Evolutionary conservation across 768 basidiomycete genomes (phyloP).

Genomic region (Naganishia antarctica): DNA sequence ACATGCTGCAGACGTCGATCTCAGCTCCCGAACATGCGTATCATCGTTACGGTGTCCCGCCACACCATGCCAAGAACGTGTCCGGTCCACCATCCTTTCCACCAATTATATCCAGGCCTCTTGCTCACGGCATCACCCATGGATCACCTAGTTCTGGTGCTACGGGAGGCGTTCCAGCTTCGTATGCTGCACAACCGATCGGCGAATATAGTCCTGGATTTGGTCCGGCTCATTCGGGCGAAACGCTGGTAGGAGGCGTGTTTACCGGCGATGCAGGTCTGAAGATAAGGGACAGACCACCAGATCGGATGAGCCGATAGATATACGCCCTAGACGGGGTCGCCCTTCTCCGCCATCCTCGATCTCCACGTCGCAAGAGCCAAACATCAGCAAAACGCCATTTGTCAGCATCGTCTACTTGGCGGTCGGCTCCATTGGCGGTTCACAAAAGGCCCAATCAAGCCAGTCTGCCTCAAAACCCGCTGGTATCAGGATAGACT

Average conservation of each 20-base stretch:
- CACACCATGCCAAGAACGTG: neutral
- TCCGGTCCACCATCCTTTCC: neutral
- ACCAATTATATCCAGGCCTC: neutral
- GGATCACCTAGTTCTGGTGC: neutral
- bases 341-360: too few relatives aligned
- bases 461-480: too few relatives aligned
- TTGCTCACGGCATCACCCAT: neutral
- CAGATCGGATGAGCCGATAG: neutral
- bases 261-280: neutral
- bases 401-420: too few relatives aligned
- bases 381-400: too few relatives aligned
- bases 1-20: neutral
- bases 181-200: neutral
- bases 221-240: neutral
- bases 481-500: too few relatives aligned
- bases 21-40: neutral
- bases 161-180: neutral
- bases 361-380: too few relatives aligned
- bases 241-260: neutral
- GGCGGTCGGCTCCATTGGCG: too few relatives aligned
- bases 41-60: slow-evolving; percentile 9
- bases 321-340: too few relatives aligned
- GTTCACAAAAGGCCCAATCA: too few relatives aligned
- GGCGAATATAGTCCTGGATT: neutral
- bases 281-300: neutral